These are phyloP conservation scores for Tetracladium marchalianum DNA, from an alignment of 495 filamentous ascomycete genomes.

Conservation along the genomic window DNA sequence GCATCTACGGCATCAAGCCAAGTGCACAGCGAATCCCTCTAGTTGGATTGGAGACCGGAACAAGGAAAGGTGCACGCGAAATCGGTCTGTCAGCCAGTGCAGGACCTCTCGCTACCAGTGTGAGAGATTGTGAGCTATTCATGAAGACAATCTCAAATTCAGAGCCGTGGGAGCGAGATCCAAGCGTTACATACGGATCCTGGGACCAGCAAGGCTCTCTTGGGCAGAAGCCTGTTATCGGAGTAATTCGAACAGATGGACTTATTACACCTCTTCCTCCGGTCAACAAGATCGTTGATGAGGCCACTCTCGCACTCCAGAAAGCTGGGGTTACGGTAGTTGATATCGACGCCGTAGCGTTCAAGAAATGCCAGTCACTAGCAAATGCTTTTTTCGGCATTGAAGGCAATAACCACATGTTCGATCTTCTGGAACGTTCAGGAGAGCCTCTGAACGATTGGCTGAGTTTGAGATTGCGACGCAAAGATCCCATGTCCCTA, in stretches of 20 bases:
- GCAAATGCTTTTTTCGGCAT: slow-evolving; percentile 47
- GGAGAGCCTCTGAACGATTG: slow-evolving; percentile 50
- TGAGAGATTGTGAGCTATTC: slow-evolving; percentile 32
- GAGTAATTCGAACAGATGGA: slow-evolving; percentile 47
- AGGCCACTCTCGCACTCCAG: slow-evolving; percentile 34
- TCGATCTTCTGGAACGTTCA: slow-evolving; percentile 42
- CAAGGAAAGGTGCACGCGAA: slow-evolving; percentile 6
- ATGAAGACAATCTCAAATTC: slow-evolving; percentile 26
- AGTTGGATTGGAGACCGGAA: slow-evolving; percentile 25
- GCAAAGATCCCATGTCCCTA: slow-evolving; percentile 30
- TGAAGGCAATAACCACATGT: slow-evolving; percentile 41
- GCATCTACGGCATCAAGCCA: slow-evolving; percentile 51
- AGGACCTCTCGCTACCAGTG: slow-evolving; percentile 32
- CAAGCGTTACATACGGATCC: slow-evolving; percentile 28
- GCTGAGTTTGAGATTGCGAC: slow-evolving; percentile 38
- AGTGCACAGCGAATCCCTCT: slow-evolving; percentile 47
- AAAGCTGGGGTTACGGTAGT: slow-evolving; percentile 40
- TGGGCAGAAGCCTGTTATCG: slow-evolving; percentile 34
- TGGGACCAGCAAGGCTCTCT: slow-evolving; percentile 23
- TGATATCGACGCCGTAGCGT: slow-evolving; percentile 38
- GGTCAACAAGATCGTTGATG: slow-evolving; percentile 39
- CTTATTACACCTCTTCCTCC: slow-evolving; percentile 50
- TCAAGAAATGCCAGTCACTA: slow-evolving; percentile 42
- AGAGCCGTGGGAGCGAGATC: slow-evolving; percentile 31
- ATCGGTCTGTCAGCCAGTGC: slow-evolving; percentile 24